Percentiles rank a stretch among this genome's conserved stretches.
Conservation (phyloP, 1,284 basidiomycete species). For the Lignosus rhinocerotis region DNA sequence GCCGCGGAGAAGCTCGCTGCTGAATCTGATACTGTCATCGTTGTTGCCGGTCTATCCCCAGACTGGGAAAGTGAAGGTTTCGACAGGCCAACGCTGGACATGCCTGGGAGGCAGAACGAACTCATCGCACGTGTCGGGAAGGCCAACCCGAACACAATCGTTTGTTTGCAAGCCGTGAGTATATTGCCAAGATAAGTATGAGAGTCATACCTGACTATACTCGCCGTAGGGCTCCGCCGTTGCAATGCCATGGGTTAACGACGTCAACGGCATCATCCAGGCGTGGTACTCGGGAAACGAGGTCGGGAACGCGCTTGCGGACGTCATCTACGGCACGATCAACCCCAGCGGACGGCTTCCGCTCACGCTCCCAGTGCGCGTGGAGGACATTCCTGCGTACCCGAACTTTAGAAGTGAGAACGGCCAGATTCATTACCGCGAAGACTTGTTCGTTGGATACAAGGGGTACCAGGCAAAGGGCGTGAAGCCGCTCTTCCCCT, state of each 20-base stretch:
- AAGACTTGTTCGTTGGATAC: slow-evolving; percentile 73
- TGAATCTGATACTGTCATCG: slow-evolving; percentile 56
- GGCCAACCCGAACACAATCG: slow-evolving; percentile 65
- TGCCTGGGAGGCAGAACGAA: slow-evolving; percentile 65
- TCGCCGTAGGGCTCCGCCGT: slow-evolving; percentile 57
- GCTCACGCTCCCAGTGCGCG: slow-evolving; percentile 61
- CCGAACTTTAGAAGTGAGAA: slow-evolving; percentile 61
- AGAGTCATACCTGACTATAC: neutral
- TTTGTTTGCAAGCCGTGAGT: slow-evolving; percentile 67
- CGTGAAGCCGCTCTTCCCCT: slow-evolving; percentile 64
- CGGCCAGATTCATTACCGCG: slow-evolving; percentile 64
- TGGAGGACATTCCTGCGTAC: slow-evolving; percentile 68
- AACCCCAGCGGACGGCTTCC: slow-evolving; percentile 75
- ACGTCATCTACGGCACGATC: slow-evolving; percentile 70
- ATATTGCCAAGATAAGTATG: neutral
- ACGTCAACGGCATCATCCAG: slow-evolving; percentile 55
- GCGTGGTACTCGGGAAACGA: slow-evolving; percentile 80
- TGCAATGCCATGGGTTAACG: slow-evolving; percentile 64
- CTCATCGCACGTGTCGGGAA: slow-evolving; percentile 57
- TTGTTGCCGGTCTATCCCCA: slow-evolving; percentile 64
- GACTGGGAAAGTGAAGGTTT: slow-evolving; percentile 76
- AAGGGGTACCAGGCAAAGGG: slow-evolving; percentile 63
- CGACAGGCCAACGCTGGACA: slow-evolving; percentile 56
- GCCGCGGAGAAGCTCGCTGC: slow-evolving; percentile 62
- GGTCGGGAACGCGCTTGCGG: slow-evolving; percentile 71